Base-by-base conservation (phyloP, 129 eudicot species). In the Cynara cardunculus region DNA sequence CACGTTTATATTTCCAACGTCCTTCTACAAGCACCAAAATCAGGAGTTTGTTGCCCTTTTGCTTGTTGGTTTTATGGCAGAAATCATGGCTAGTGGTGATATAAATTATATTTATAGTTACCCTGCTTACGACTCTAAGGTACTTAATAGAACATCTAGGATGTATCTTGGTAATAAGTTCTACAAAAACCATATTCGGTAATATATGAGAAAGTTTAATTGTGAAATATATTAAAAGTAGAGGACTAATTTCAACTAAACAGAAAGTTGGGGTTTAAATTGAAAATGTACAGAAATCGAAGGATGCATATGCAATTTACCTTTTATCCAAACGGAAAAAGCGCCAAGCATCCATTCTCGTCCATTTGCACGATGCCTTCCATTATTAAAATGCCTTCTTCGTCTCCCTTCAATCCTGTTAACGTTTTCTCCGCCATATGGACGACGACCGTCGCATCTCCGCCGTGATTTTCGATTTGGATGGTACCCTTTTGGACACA, bases 401-500 rank as follows among this genome's bases (percentile, higher is more conserved):
- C 62, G 5, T 49, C 22, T 49, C 22, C 62, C 10, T 56, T 56
- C 24, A 19, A 56, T 56, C 9, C 9, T 56, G 65, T 56, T 56
- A 5, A n/a, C 65, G 24, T 0, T 56, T 6, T 56, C 24, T 56
- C 65, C 10, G 24, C 28, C 79, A 30, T 12, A 84, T 84, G 87
- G 76, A 78, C 19, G 76, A 78, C 19, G 70, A 49, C 76, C 25
- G 75, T 71, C 80, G 37, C 26, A 81, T 91, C 78, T 79, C 89
- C 6, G 90, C 93, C 21, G 86, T 89, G 73, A 87, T 91, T 72
- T 84, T 89, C 61, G 97, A 91, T 89, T 72, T 91, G 83, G 97
- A 91, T 68, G 97, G 97, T 27, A 91, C 97, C 77, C 91, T 91
- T 85, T 81, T 91, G 73, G 85, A 86, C 76, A 87, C 97, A 77